Percentiles rank a stretch among this genome's conserved stretches.
phyloP scores from a whole-genome alignment of 2,329 filamentous ascomycete species.

The Ambrosiella cleistominuta region DNA sequence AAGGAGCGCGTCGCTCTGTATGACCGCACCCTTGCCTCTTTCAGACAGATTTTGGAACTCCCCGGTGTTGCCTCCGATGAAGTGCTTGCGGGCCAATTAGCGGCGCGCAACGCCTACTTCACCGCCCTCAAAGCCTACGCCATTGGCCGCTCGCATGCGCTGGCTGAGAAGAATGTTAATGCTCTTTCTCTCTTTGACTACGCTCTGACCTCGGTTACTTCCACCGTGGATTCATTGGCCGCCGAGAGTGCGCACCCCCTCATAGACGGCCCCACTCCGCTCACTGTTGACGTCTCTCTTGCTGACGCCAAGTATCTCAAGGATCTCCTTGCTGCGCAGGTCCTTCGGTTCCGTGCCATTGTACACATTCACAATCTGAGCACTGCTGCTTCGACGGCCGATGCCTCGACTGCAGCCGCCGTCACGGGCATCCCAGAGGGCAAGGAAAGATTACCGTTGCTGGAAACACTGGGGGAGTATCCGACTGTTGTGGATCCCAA shows the following conservation, averaged over 20 bases:
- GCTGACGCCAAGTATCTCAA: conserved; percentile 41
- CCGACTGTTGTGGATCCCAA: conserved; percentile 53
- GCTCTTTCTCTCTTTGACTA: conserved; percentile 71
- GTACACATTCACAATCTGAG: conserved; percentile 60
- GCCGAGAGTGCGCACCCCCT: conserved; percentile 16
- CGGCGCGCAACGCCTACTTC: conserved; percentile 68
- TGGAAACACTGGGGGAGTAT: conserved; percentile 62
- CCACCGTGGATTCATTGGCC: conserved; percentile 28
- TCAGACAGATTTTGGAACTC: conserved; percentile 77
- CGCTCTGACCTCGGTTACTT: conserved; percentile 40
- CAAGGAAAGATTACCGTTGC: conserved; percentile 35
- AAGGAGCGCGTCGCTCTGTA: conserved; percentile 81
- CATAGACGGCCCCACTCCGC: conserved; percentile 27
- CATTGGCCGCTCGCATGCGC: conserved; percentile 66
- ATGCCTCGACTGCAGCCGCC: conserved; percentile 18
- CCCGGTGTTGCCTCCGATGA: conserved; percentile 78
- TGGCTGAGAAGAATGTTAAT: conserved; percentile 55
- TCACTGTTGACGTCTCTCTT: conserved; percentile 49
- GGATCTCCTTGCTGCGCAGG: conserved; percentile 47
- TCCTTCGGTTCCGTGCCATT: conserved; percentile 67
- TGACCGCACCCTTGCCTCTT: conserved; percentile 75
- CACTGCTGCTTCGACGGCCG: conserved; percentile 28
- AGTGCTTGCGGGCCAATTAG: conserved; percentile 57
- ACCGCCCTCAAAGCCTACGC: conserved; percentile 73
- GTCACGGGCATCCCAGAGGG: conserved; percentile 6